Base-by-base conservation (phyloP, 2,329 filamentous ascomycete species). In the Pseudogymnoascus sp. region DNA sequence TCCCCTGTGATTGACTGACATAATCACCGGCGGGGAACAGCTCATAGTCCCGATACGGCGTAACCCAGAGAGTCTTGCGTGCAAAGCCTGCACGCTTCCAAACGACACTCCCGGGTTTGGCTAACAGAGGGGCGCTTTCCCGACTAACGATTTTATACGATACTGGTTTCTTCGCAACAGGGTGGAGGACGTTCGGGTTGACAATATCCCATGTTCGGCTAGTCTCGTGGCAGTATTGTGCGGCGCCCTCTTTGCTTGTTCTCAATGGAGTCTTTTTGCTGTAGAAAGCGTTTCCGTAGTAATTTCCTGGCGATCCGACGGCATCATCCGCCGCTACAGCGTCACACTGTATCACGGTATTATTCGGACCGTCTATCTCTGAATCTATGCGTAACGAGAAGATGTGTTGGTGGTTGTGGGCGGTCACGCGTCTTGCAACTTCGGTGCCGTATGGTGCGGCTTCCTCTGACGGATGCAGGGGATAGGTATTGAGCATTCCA, bases 361-460 rank as follows among this genome's bases (percentile, higher is more conserved):
- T 97, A 67, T 87, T 83, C 0, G 88, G 85, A 0, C 93, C 93
- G 73, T 96, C 93, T 63, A 97, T 84, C 72, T 93, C 95, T 34
- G 92, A 85, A 74, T 97, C 90, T 48, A 96, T 80, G 45, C 93
- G 90, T 48, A 97, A 79, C 73, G 92, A 96, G 84, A 97, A 97
- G 34, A 97, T 83, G 75, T 97, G 93, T 77, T 97, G 92, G 76
- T 97, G 93, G 79, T 96, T 96, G 78, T 96, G 93, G 0, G 93
- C 93, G 72, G 96, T 96, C 72, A 96, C 92, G 43, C 90, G 81
- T 0, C 91, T 90, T 72, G 93, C 95, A 7, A 97, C 93, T 75
- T 96, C 88, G 0, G 92, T 96, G 64, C 93, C 93, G 90, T 91
- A 96, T 65, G 90, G 91, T 31, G 90, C 80, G 7, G 90, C 89